Conservation (phyloP, 2,329 filamentous ascomycete species). For the Ophiocordyceps polyrhachis-furcata region DNA sequence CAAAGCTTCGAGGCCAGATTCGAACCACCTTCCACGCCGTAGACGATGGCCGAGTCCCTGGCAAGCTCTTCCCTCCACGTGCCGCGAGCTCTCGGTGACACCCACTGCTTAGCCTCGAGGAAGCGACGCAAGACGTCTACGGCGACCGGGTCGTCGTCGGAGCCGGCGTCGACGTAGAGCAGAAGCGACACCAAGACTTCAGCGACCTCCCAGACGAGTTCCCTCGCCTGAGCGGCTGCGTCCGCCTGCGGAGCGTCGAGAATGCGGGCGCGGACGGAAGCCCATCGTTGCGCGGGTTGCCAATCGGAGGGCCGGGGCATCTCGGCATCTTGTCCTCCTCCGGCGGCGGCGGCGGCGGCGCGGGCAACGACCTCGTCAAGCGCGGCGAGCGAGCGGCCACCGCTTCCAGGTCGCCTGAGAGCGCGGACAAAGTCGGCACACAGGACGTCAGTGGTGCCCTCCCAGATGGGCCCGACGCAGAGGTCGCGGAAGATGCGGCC, state of each 20-base stretch:
- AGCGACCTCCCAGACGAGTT: constrained; percentile 22
- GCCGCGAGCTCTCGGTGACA: constrained; percentile 5
- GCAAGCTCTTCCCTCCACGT: constrained; percentile 10
- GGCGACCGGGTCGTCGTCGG: constrained; percentile 16
- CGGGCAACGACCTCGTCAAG: constrained; percentile 20
- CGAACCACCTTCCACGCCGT: constrained; percentile 8
- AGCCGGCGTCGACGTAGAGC: constrained; percentile 20
- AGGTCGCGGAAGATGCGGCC: constrained; percentile 47
- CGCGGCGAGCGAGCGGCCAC: constrained; percentile 19
- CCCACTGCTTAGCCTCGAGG: constrained; percentile 10
- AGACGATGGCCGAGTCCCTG: constrained; percentile 17
- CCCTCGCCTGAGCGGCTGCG: constrained; percentile 26
- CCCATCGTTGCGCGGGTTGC: constrained; percentile 19
- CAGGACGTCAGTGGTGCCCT: constrained; percentile 55
- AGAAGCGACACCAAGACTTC: constrained; percentile 25
- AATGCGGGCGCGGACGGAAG: constrained; percentile 16
- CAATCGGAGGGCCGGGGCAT: constrained; percentile 9
- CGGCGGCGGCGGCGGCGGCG: constrained; percentile 7
- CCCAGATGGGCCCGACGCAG: constrained; percentile 47
- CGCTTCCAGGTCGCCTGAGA: constrained; percentile 24
- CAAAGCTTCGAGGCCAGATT: constrained; percentile 7
- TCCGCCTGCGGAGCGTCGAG: constrained; percentile 15
- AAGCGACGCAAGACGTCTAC: constrained; percentile 22
- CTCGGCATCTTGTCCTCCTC: constrained; percentile 5
- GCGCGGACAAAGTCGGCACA: constrained; percentile 30